Percentiles rank a stretch among this genome's conserved stretches.
Evolutionary conservation across 805 yeast genomes (phyloP).

Genomic region (Ogataea philodendri): DNA sequence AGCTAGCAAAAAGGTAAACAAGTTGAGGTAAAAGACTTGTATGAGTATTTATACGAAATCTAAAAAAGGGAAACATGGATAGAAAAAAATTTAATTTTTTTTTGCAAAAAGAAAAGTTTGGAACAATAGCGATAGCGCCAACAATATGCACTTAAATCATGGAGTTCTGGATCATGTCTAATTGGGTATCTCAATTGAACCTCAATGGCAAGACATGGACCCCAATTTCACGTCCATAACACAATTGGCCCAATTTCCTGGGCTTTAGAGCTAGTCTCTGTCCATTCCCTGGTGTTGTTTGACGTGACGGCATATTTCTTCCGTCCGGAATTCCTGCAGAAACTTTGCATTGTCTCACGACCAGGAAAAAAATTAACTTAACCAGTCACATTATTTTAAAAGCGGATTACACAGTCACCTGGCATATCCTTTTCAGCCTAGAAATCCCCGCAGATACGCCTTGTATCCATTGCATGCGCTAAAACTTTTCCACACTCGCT

Average conservation of each 20-base stretch:
- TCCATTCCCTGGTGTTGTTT: slow-evolving; percentile 4
- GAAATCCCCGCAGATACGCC: no score
- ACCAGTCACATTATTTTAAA: not conserved
- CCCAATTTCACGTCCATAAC: slow-evolving; percentile 2
- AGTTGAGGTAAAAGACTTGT: slow-evolving; percentile 6
- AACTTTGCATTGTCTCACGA: slow-evolving; percentile 3
- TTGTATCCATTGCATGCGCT: no score
- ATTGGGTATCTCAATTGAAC: not conserved
- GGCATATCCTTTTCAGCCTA: no score
- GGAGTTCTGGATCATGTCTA: slow-evolving; percentile 3
- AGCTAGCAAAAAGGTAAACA: slow-evolving; percentile 10
- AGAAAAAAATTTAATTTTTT: slow-evolving; percentile 10
- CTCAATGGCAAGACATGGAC: slow-evolving; percentile 1
- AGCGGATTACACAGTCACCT: no score
- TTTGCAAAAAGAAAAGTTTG: slow-evolving; percentile 14
- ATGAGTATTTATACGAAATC: slow-evolving; percentile 6
- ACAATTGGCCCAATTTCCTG: slow-evolving; percentile 1
- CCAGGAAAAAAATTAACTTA: slow-evolving; percentile 2
- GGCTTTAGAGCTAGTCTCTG: not conserved
- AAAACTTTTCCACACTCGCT: no score
- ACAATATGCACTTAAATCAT: slow-evolving; percentile 4
- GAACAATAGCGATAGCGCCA: slow-evolving; percentile 9
- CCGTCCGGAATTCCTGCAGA: slow-evolving; percentile 5
- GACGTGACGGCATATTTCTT: slow-evolving; percentile 9
- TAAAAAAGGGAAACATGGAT: slow-evolving; percentile 12